Conservation (phyloP, 805 yeast genomes). For the Hanseniaspora valbyensis region DNA sequence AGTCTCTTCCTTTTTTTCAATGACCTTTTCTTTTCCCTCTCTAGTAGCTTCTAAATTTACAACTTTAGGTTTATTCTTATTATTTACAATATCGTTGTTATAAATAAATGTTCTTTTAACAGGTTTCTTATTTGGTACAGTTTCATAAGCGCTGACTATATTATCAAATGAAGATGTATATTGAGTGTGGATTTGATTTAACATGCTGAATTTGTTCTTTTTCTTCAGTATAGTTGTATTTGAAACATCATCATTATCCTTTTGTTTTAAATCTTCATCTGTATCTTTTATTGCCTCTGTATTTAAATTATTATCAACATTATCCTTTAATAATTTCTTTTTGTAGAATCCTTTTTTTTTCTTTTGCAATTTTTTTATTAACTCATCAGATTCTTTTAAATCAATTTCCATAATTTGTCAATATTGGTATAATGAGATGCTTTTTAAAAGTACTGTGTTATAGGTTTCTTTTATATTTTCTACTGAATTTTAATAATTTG, state of each 20-base stretch:
- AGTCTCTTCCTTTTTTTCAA: too few relatives aligned
- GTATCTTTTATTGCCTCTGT: neutral
- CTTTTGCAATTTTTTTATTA: conserved; percentile 2
- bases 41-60: neutral
- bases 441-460: neutral
- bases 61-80: neutral
- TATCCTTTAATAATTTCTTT: neutral
- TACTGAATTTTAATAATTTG: too few relatives aligned
- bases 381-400: neutral
- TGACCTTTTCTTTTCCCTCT: conserved; percentile 19
- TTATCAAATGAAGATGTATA: neutral
- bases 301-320: neutral
- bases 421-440: too few relatives aligned
- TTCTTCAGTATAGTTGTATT: neutral
- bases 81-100: neutral
- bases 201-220: neutral
- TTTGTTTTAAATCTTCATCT: neutral
- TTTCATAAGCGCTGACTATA: neutral
- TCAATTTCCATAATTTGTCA: neutral
- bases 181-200: neutral
- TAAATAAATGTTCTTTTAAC: neutral
- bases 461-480: conserved; percentile 15
- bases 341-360: neutral
- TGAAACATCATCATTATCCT: neutral
- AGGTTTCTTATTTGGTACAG: neutral